Conservation (phyloP, 2,329 filamentous ascomycete species). For the Aureobasidium sp. region DNA sequence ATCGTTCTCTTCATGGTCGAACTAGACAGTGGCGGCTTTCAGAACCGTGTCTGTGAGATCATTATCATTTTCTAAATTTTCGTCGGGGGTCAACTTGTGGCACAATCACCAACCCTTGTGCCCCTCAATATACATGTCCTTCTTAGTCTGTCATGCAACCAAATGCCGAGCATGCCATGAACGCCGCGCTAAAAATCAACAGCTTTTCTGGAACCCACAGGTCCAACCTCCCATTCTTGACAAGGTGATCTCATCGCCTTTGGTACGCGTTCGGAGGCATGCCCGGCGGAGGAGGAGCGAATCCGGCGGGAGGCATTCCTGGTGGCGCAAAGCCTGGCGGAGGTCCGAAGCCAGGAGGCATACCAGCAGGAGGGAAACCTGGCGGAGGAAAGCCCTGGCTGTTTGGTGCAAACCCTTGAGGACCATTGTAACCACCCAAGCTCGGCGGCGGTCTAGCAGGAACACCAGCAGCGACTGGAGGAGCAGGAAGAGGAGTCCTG, state of each 20-base stretch:
- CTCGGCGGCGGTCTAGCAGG: slow-evolving; percentile 65
- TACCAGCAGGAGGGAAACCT: slow-evolving; percentile 27
- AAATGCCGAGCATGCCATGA: slow-evolving; percentile 12
- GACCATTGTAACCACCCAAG: slow-evolving; percentile 62
- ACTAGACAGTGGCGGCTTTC: too few species aligned
- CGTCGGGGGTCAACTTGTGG: background rate
- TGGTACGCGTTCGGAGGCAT: slow-evolving; percentile 19
- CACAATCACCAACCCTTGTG: background rate
- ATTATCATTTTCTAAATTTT: background rate
- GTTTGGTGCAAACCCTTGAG: slow-evolving; percentile 47
- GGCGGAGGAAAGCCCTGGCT: slow-evolving; percentile 38
- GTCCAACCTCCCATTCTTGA: background rate
- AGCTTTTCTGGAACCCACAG: background rate
- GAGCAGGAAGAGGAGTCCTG: slow-evolving; percentile 50
- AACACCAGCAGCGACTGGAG: slow-evolving; percentile 52
- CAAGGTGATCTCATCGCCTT: slow-evolving; percentile 10
- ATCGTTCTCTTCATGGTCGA: too few species aligned
- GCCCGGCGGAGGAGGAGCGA: slow-evolving; percentile 38
- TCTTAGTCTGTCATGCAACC: slow-evolving; percentile 1
- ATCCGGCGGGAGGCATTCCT: slow-evolving; percentile 33
- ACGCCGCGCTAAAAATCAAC: slow-evolving; percentile 18
- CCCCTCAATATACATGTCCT: slow-evolving; percentile 3
- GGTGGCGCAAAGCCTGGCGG: slow-evolving; percentile 33
- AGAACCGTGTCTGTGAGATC: too few species aligned
- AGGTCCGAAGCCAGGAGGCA: slow-evolving; percentile 39